Evolutionary conservation across 305 asterid genomes (phyloP).

Genomic region (Withania somnifera): DNA sequence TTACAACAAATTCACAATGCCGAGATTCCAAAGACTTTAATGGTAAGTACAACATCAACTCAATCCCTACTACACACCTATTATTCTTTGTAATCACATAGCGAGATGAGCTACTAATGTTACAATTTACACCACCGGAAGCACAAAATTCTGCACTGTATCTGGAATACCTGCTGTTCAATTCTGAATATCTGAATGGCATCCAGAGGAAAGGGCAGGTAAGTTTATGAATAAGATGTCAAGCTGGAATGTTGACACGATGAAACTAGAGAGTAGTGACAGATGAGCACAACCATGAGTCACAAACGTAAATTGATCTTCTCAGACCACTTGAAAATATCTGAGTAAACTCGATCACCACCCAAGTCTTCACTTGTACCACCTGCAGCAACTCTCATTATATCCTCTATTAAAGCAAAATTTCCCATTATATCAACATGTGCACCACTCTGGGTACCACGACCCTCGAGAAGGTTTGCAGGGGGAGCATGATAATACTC

Average conservation of each 20-base stretch:
- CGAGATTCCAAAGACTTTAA: neutral
- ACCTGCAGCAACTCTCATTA: constrained; percentile 74
- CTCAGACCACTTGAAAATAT: constrained; percentile 66
- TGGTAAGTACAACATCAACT: constrained; percentile 1
- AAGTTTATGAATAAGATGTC: neutral
- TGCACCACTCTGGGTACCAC: constrained; percentile 89
- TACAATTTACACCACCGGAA: neutral
- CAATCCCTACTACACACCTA: neutral
- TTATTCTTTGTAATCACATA: neutral
- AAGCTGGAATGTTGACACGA: neutral
- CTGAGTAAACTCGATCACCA: constrained; percentile 64
- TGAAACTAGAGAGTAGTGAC: neutral
- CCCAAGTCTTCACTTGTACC: constrained; percentile 69
- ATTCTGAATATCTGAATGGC: neutral
- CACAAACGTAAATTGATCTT: constrained; percentile 48
- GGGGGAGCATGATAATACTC: constrained; percentile 86
- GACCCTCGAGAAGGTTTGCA: constrained; percentile 59
- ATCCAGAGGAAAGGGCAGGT: neutral
- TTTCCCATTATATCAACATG: constrained; percentile 93
- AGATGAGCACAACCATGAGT: neutral
- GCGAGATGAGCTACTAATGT: neutral
- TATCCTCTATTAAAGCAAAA: constrained; percentile 63
- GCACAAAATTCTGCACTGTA: neutral
- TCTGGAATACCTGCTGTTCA: neutral
- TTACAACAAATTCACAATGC: neutral